phyloP scores from a whole-genome alignment of 1,284 basidiomycete species.

The Volvariella surrecta region DNA sequence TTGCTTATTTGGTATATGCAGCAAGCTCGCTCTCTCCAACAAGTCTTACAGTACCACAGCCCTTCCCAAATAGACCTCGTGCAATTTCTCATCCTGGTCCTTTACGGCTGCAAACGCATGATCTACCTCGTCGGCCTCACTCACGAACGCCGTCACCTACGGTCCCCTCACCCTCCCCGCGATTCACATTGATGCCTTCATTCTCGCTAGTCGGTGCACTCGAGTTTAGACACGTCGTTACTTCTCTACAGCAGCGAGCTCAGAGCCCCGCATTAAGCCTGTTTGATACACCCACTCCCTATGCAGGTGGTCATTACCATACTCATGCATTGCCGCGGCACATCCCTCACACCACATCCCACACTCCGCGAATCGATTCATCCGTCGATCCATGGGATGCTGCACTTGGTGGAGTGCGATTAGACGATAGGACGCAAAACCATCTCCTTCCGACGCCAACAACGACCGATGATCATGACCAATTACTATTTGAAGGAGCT shows the following conservation, averaged over 20 bases:
- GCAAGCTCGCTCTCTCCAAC: conserved; percentile 11
- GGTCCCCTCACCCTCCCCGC: conserved; percentile 24
- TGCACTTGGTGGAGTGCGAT: conserved; percentile 32
- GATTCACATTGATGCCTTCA: conserved; percentile 54
- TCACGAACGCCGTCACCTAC: conserved; percentile 30
- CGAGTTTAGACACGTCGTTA: conserved; percentile 87
- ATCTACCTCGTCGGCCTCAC: conserved; percentile 29
- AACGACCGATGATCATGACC: conserved; percentile 13
- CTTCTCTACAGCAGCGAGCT: conserved; percentile 64
- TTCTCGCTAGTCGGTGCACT: conserved; percentile 90
- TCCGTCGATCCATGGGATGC: conserved; percentile 29
- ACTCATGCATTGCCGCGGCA: conserved; percentile 25
- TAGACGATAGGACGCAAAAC: conserved; percentile 35
- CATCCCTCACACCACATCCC: conserved; percentile 20
- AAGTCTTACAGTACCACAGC: conserved; percentile 15
- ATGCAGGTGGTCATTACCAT: conserved; percentile 66
- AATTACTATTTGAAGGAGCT: conserved; percentile 9
- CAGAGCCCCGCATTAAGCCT: conserved; percentile 45
- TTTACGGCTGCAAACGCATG: conserved; percentile 30
- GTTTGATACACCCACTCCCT: conserved; percentile 68
- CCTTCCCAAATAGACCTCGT: conserved; percentile 20
- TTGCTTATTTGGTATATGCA: conserved; percentile 4
- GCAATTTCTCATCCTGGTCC: conserved; percentile 27
- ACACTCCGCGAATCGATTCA: conserved; percentile 13
- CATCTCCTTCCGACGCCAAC: conserved; percentile 17